Percentiles rank a stretch among this genome's conserved stretches.
These are phyloP conservation scores for Saccharomyces uvarum DNA, from an alignment of 1,139 yeast genomes.

Conservation along the genomic window DNA sequence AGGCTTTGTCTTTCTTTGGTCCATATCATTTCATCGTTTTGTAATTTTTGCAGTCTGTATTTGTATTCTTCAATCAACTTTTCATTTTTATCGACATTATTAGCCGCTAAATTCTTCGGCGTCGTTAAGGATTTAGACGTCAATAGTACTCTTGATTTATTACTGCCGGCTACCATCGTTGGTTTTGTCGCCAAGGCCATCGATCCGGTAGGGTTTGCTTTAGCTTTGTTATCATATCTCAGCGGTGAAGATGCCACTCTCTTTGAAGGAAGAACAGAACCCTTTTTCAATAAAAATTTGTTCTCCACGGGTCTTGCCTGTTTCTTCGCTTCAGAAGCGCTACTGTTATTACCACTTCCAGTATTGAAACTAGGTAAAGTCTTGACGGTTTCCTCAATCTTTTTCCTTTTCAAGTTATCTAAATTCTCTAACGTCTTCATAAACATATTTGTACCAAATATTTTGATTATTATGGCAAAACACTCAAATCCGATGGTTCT, in stretches of 20 bases:
- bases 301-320: background rate
- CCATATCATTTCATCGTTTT: constrained; percentile 50
- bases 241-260: constrained; percentile 62
- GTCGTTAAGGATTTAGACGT: constrained; percentile 18
- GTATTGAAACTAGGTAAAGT: background rate
- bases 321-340: background rate
- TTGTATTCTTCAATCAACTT: constrained; percentile 3
- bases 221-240: constrained; percentile 33
- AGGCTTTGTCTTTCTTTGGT: constrained; percentile 35
- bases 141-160: constrained; percentile 15
- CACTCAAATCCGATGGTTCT: constrained; percentile 73
- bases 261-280: constrained; percentile 47
- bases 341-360: background rate
- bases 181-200: constrained; percentile 4
- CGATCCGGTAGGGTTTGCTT: background rate
- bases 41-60: constrained; percentile 45
- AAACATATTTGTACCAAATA: constrained; percentile 45
- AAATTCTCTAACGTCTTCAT: constrained; percentile 50
- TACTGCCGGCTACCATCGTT: constrained; percentile 8
- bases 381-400: constrained; percentile 43
- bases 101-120: constrained; percentile 7
- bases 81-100: constrained; percentile 14
- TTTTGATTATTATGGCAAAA: constrained; percentile 76
- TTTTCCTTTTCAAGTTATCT: constrained; percentile 66
- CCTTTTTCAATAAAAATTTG: constrained; percentile 5